A percentile compares a stretch with the other conserved stretches of the same genome.
Evolutionary conservation across 116 monocot species (phyloP).

Genomic region (Thalassia testudinum): DNA sequence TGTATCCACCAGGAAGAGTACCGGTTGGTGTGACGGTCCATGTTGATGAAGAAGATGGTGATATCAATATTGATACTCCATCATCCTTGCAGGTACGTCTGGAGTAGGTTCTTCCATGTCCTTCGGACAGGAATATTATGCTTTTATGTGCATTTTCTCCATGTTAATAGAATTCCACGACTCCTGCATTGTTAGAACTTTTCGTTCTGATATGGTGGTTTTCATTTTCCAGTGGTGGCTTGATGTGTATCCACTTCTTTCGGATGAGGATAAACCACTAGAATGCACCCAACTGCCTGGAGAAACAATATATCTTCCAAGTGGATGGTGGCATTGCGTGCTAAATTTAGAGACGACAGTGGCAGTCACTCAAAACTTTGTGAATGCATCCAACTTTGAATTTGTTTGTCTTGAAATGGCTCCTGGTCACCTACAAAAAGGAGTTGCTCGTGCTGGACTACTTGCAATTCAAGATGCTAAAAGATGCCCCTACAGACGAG

Average conservation of each 20-base stretch:
- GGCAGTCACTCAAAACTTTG: conserved; percentile 97
- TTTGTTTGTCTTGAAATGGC: conserved; percentile 88
- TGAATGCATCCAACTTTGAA: conserved; percentile 67
- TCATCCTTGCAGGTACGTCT: conserved; percentile 79
- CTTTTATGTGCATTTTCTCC: no score
- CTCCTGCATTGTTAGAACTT: no score
- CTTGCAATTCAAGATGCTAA: conserved; percentile 46
- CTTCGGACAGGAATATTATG: no score
- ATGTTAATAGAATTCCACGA: no score
- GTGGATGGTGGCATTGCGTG: conserved; percentile 99
- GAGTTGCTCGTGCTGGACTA: conserved; percentile 84
- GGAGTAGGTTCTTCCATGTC: no score
- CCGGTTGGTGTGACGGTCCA: conserved; percentile 91
- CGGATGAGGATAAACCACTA: conserved; percentile 77
- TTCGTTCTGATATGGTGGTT: no score
- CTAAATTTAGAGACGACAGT: conserved; percentile 86
- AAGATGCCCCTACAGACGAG: conserved; percentile 4
- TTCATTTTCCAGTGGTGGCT: conserved; percentile 86
- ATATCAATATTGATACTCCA: conserved; percentile 76
- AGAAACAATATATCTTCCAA: conserved; percentile 96
- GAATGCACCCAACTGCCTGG: conserved; percentile 95
- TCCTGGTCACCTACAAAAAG: conserved; percentile 89
- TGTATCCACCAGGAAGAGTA: conserved; percentile 95
- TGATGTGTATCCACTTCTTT: conserved; percentile 88
- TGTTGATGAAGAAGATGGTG: conserved; percentile 97